Conservation (phyloP, 2,329 filamentous ascomycete genomes). For the Alternaria panax region DNA sequence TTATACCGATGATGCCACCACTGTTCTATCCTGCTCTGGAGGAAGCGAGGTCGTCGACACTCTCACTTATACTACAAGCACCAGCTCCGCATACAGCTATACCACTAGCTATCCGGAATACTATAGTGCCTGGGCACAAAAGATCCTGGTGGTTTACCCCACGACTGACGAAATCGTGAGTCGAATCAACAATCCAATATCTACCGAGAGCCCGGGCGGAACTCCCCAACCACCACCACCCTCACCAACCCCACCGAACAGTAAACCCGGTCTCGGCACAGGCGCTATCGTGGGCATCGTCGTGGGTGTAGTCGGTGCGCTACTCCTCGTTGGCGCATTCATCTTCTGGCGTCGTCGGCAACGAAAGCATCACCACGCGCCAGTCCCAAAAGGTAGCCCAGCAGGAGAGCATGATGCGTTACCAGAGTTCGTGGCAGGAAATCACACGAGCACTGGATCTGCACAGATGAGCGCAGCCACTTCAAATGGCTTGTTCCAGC, state of each 20-base stretch:
- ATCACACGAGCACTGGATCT: neutral
- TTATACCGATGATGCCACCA: neutral
- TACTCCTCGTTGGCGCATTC: neutral
- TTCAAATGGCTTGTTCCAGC: conserved; percentile 1
- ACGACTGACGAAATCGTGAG: neutral
- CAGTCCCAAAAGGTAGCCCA: neutral
- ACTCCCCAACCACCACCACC: neutral
- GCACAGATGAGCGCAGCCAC: neutral
- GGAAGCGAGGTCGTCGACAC: neutral
- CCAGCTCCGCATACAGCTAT: neutral
- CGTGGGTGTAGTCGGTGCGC: neutral
- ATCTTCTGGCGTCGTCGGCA: neutral
- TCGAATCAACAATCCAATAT: neutral
- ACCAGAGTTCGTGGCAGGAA: neutral
- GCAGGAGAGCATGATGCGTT: neutral
- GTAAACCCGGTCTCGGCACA: neutral
- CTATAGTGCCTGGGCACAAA: neutral
- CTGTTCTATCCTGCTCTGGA: neutral
- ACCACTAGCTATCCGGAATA: neutral
- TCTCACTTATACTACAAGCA: neutral
- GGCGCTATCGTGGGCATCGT: neutral
- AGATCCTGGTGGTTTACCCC: neutral
- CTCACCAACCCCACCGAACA: neutral
- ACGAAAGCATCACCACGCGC: neutral
- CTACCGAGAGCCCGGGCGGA: neutral